Percentiles rank a stretch among this genome's conserved stretches.
These are phyloP conservation scores for Phalaenopsis aphrodite DNA, from an alignment of 106 monocot genomes.

Conservation along the genomic window DNA sequence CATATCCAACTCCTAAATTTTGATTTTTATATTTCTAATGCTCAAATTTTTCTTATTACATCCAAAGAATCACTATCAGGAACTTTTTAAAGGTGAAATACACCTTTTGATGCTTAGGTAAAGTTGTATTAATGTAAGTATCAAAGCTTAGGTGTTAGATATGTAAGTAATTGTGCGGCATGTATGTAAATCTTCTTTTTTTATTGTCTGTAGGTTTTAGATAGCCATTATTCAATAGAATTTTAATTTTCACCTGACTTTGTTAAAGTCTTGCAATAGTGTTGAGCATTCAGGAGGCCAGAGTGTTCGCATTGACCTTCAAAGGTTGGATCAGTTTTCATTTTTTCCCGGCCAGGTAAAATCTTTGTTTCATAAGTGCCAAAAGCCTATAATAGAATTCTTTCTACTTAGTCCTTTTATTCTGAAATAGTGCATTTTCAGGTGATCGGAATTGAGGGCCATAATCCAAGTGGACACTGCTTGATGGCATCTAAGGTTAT, in stretches of 20 bases:
- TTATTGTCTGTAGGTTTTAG: neutral
- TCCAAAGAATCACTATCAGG: too few relatives aligned
- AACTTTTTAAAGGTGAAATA: too few relatives aligned
- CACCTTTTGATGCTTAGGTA: too few relatives aligned
- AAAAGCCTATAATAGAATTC: neutral
- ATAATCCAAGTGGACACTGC: constrained; percentile 99
- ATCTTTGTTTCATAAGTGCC: neutral
- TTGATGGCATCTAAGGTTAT: constrained; percentile 75
- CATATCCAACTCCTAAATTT: too few relatives aligned
- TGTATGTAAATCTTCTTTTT: neutral
- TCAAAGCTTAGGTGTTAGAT: too few relatives aligned
- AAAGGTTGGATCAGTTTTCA: constrained; percentile 62
- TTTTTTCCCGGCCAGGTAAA: constrained; percentile 92
- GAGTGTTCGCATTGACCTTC: constrained; percentile 70
- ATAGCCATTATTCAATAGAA: neutral
- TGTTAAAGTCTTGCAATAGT: constrained; percentile 24
- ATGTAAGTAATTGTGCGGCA: too few relatives aligned
- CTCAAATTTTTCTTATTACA: too few relatives aligned
- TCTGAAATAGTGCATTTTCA: constrained; percentile 15
- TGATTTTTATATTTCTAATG: too few relatives aligned
- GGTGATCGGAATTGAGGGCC: constrained; percentile 87
- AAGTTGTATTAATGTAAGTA: too few relatives aligned
- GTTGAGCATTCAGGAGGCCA: constrained; percentile 76
- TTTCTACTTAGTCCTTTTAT: constrained; percentile 4
- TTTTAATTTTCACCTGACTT: neutral